Evolutionary conservation across 192 early-diverging fungal species (phyloP).

Genomic region (Pilaira anomala): DNA sequence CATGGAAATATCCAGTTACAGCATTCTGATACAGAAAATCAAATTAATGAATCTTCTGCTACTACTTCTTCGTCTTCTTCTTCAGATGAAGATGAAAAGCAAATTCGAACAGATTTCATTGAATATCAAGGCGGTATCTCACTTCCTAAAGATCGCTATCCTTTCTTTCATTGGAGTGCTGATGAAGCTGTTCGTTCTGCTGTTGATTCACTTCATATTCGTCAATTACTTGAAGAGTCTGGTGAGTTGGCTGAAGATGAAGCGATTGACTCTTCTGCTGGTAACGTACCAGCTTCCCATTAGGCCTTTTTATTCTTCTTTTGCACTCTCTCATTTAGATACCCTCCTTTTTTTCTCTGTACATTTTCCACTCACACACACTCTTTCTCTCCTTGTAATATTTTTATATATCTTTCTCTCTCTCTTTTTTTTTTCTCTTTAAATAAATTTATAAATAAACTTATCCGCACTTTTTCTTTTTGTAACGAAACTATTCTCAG

Average conservation of each 20-base stretch:
- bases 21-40: not conserved
- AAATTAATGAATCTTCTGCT: not conserved
- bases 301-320: not conserved
- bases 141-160: conserved; percentile 30
- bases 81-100: not conserved
- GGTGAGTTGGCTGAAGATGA: too few species aligned
- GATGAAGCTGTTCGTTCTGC: conserved; percentile 38
- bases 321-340: conserved; percentile 1
- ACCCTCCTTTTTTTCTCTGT: not conserved
- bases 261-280: too few species aligned
- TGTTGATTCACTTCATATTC: not conserved
- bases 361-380: too few species aligned
- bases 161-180: conserved; percentile 38
- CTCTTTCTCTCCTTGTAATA: not conserved
- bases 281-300: too few species aligned
- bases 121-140: conserved; percentile 6
- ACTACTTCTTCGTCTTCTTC: not conserved
- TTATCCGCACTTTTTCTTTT: too few species aligned
- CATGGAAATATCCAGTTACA: not conserved
- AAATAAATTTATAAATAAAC: too few species aligned
- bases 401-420: too few species aligned
- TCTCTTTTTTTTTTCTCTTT: too few species aligned
- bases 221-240: not conserved
- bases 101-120: not conserved
- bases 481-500: too few species aligned